Evolutionary conservation across 129 eudicot genomes (phyloP).

Genomic region (Solidago caesia): DNA sequence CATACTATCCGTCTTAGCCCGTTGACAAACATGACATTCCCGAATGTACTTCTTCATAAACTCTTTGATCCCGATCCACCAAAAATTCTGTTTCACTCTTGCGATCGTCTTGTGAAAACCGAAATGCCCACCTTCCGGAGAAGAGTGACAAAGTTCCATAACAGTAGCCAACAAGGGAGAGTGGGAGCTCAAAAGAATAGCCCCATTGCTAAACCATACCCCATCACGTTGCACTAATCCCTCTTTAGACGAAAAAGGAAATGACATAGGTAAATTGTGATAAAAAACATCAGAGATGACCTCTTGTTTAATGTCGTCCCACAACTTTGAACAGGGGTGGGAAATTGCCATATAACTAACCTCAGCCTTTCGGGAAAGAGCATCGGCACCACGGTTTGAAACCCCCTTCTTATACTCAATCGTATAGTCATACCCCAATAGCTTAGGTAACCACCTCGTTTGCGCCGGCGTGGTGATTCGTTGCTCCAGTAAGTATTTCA

Average conservation of each 20-base stretch:
- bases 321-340: not conserved
- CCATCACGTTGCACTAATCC: not conserved
- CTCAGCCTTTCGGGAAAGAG: not conserved
- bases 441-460: conserved; percentile 13
- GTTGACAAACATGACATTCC: not conserved
- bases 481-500: conserved; percentile 9
- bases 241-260: not conserved
- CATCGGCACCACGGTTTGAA: conserved; percentile 12
- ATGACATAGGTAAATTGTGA: not conserved
- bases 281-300: conserved; percentile 8
- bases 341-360: not conserved
- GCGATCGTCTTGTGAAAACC: conserved; percentile 17
- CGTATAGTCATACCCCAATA: conserved; percentile 8
- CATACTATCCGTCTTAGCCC: not conserved
- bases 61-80: conserved; percentile 4
- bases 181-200: not conserved
- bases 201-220: not conserved
- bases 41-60: not conserved
- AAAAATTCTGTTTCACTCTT: conserved; percentile 3
- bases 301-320: conserved; percentile 6
- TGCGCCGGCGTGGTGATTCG: conserved; percentile 7
- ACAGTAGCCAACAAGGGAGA: conserved; percentile 16
- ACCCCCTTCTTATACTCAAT: conserved; percentile 16
- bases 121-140: not conserved
- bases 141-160: not conserved